Base-by-base conservation (phyloP, 169 alveolate species). In the Plasmodium malariae region DNA sequence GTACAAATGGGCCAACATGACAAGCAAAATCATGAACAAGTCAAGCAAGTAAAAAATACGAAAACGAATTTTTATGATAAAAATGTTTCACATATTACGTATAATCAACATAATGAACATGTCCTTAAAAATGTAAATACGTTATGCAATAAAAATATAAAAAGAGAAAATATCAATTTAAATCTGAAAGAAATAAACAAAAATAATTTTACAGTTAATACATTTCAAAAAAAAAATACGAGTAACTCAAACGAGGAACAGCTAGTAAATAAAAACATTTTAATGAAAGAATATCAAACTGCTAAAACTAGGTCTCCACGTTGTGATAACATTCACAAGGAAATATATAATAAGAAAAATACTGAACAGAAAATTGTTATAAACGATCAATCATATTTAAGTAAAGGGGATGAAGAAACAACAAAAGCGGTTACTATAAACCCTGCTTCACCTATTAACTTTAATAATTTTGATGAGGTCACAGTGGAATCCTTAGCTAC, bases 401-500 rank as follows among this genome's bases (percentile, higher is more conserved):
- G n/a, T n/a, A 32, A 28, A 9, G 36, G 19, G 21, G 26, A 68
- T 43, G 43, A 37, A 36, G 63, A 19, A 14, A 68, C 62, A 19
- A 26, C 37, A 49, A 54, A 78, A 63, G 43, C 45, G 40, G 48
- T 24, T 57, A 78, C 30, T 11, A 78, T 62, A 55, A 36, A 36
- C 9, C 5, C 28, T 30, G 45, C 30, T 54, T n/a, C 68, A 3
- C 60, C 60, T 36, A 55, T 37, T 4, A 70, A 78, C 28, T 49
- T 28, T 26, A 45, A 28, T 0, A n/a, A 62, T 28, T 49, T 24
- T 9, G 26, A 30, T 14, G 34, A 63, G 0, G 48, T 78, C 17
- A 63, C 80, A 17, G 48, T 78, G 32, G 76, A 76, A 14, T 76
- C 76, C 14, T 51, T 78, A 26, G 34, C 89, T 21, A 55, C 70